Conservation (phyloP, 352 stramenopile species). For the Globisporangium megalacanthum region DNA sequence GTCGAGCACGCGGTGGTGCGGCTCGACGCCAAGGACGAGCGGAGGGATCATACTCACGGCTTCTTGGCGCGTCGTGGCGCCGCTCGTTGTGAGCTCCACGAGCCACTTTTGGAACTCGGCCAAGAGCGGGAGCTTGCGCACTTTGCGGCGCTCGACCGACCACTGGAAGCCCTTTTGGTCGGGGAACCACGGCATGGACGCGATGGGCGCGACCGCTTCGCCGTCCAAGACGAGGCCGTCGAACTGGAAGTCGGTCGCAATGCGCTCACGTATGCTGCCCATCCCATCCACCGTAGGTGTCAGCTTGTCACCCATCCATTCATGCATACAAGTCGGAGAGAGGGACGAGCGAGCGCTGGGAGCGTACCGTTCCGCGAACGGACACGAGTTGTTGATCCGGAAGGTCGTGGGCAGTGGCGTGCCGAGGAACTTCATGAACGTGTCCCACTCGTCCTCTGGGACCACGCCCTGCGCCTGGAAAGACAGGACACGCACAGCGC, state of each 20-base stretch:
- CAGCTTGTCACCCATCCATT: too few relatives aligned
- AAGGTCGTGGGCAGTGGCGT: constrained; percentile 91
- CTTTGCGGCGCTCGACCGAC: constrained; percentile 81
- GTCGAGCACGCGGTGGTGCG: constrained; percentile 93
- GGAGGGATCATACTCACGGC: constrained; percentile 99
- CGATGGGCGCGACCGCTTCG: constrained; percentile 78
- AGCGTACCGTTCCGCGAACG: constrained; percentile 68
- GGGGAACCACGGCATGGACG: constrained; percentile 87
- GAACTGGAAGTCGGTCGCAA: constrained; percentile 84
- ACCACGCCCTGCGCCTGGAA: constrained; percentile 77
- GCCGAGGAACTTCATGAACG: constrained; percentile 87
- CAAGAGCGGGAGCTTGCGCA: constrained; percentile 90
- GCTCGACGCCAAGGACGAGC: constrained; percentile 93
- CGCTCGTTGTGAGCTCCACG: constrained; percentile 90
- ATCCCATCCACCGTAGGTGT: too few relatives aligned
- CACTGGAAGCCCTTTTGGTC: constrained; percentile 87
- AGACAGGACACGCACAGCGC: background rate
- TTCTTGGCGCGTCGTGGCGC: constrained; percentile 97
- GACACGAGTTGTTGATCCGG: constrained; percentile 90
- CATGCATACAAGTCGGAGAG: background rate
- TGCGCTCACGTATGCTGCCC: constrained; percentile 77
- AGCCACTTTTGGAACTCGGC: constrained; percentile 96
- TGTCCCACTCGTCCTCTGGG: constrained; percentile 77
- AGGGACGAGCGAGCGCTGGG: background rate
- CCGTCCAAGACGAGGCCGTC: constrained; percentile 74